Percentiles rank a stretch among this genome's conserved stretches.
These are phyloP conservation scores for Plenodomus biglobosus DNA, from an alignment of 2,329 filamentous ascomycete species.

Conservation along the genomic window DNA sequence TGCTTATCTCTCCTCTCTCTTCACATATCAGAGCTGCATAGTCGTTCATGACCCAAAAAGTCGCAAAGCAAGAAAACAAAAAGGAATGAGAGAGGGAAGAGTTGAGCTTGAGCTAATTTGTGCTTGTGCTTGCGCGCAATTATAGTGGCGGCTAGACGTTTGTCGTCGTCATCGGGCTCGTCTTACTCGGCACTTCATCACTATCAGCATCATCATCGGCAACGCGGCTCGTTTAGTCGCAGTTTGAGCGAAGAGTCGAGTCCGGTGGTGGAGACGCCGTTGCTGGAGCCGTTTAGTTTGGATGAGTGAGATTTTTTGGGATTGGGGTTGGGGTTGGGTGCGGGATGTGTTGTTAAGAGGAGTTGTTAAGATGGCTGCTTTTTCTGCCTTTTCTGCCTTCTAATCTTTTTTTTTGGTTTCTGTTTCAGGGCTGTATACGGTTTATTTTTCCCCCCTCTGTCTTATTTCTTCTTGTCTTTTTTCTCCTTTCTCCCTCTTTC, in stretches of 20 bases:
- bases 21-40: no score
- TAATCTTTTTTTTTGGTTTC: no score
- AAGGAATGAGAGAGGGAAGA: no score
- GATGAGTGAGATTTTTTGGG: neutral
- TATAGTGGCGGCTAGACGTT: neutral
- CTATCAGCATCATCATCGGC: neutral
- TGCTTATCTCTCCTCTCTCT: no score
- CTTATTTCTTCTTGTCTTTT: neutral
- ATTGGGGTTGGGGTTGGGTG: neutral
- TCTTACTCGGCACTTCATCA: neutral
- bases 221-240: neutral
- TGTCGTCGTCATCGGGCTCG: no score
- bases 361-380: neutral
- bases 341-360: neutral
- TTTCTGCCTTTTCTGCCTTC: no score
- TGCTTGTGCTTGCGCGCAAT: neutral
- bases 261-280: neutral
- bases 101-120: no score
- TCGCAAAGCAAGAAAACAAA: no score
- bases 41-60: no score
- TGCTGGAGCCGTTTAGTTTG: neutral
- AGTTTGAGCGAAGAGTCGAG: neutral
- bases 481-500: neutral
- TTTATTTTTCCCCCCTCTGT: neutral
- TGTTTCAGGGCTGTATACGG: no score